phyloP scores from a whole-genome alignment of 169 alveolate species.

The Theileria orientalis region DNA sequence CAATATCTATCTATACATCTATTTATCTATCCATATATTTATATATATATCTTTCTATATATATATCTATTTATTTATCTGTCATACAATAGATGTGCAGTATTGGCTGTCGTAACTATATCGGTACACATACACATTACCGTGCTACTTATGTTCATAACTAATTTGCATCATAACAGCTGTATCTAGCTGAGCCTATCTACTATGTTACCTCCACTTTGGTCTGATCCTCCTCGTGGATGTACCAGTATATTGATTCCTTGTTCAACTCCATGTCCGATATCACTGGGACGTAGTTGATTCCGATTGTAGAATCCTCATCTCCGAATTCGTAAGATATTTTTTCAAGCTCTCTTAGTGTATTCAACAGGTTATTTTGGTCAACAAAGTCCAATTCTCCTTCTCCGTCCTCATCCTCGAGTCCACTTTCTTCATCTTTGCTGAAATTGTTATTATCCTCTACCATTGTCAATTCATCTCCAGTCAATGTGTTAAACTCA shows the following conservation, averaged over 20 bases:
- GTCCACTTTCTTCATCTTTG: not conserved
- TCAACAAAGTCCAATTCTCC: not conserved
- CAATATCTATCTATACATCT: no score
- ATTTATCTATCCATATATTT: no score
- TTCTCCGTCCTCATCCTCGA: not conserved
- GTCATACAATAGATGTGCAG: no score
- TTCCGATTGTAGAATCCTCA: conserved; percentile 21
- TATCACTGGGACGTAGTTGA: conserved; percentile 16
- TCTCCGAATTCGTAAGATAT: conserved; percentile 4
- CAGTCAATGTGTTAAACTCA: conserved; percentile 18
- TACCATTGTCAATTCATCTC: no score
- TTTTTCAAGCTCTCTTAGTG: conserved; percentile 26
- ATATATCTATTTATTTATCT: no score
- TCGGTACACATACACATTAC: no score
- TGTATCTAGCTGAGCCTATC: no score
- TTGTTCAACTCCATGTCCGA: conserved; percentile 36
- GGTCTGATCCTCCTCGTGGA: conserved; percentile 2
- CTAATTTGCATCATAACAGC: no score
- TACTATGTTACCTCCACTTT: not conserved
- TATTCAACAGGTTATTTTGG: not conserved
- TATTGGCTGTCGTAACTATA: no score
- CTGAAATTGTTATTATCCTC: no score
- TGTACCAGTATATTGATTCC: conserved; percentile 54
- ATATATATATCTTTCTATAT: no score
- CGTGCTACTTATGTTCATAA: no score